Percentiles rank a stretch among this genome's conserved stretches.
Evolutionary conservation across 2,329 filamentous ascomycete genomes (phyloP).

Genomic region (Pseudofabraea citricarpa): DNA sequence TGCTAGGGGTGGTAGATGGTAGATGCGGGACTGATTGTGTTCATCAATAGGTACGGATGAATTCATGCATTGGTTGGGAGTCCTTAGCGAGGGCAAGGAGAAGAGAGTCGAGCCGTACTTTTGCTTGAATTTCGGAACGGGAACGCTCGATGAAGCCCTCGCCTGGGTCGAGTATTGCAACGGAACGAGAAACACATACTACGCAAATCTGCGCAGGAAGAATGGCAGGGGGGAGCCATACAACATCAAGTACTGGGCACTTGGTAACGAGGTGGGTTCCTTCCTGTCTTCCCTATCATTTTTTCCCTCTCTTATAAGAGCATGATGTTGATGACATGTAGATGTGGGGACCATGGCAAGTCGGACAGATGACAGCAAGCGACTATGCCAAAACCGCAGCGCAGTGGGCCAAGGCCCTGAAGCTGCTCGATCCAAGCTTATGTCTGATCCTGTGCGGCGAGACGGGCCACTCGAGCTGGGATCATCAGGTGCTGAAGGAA

Average conservation of each 20-base stretch:
- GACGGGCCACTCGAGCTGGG: constrained; percentile 56
- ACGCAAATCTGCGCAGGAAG: constrained; percentile 72
- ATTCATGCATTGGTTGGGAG: constrained; percentile 76
- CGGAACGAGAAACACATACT: constrained; percentile 70
- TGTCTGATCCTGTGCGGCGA: constrained; percentile 61
- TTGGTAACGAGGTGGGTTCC: constrained; percentile 72
- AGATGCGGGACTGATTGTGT: neutral
- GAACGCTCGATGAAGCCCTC: constrained; percentile 51
- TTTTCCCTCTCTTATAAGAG: neutral
- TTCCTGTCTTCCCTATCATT: neutral
- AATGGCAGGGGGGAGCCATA: constrained; percentile 76
- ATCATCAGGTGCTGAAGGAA: constrained; percentile 56
- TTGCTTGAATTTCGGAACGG: constrained; percentile 77
- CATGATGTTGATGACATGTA: constrained; percentile 2
- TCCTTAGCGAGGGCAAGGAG: constrained; percentile 55
- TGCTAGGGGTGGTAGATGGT: neutral
- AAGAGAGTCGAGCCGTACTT: constrained; percentile 73
- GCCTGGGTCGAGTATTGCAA: constrained; percentile 89
- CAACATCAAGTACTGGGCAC: constrained; percentile 79
- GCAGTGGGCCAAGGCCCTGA: constrained; percentile 54
- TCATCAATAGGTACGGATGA: constrained; percentile 58
- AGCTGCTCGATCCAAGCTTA: constrained; percentile 54
- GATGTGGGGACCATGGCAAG: constrained; percentile 37
- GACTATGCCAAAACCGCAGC: constrained; percentile 51
- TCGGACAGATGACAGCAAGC: constrained; percentile 51